Base-by-base conservation (phyloP, 768 basidiomycete genomes). In the Dioszegia crocea region DNA sequence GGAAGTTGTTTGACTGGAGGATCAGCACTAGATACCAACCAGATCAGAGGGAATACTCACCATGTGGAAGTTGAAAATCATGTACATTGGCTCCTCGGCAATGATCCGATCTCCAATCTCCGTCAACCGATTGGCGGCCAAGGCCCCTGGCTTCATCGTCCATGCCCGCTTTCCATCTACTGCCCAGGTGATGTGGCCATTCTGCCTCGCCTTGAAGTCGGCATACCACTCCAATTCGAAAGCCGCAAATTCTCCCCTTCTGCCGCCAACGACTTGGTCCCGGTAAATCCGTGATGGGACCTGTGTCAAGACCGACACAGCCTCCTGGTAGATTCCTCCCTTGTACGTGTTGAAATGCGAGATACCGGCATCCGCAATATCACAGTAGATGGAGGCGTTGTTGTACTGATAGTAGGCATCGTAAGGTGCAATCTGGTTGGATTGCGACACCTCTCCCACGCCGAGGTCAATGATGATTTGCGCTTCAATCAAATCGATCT, bases 401-500 rank as follows among this genome's bases (percentile, higher is more conserved):
- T 81, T 80, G 46, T 66, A 33, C 16, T 73, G 48, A 57, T 83
- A 83, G 61, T 80, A 78, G 60, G 78, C 78, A 62, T 80, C 78
- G 74, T 82, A 84, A 9, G 83, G 83, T 40, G 87, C 88, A 62
- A 87, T 84, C 73, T 89, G 88, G 21, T 82, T 84, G 1, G 83
- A 84, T 76, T 89, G 88, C n/a, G 87, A 88, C 8, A 85, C 85
- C 39, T 70, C 60, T 12, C 75, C 76, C 21, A 60, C 57, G 17
- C 44, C 50, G 83, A 81, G 57, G 82, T 83, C 21, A 82, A 86
- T 86, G 79, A 85, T 83, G 68, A 80, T 81, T 74, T 91, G 87
- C 0, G 90, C 85, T 79, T 98, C 93, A 58, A 94, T 72, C 60
- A 98, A 82, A 76, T 97, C 93, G 66, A 97, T 91, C 80, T 98